phyloP scores from a whole-genome alignment of 108 stramenopile species.

The Cyclotella choctawhatcheeana region DNA sequence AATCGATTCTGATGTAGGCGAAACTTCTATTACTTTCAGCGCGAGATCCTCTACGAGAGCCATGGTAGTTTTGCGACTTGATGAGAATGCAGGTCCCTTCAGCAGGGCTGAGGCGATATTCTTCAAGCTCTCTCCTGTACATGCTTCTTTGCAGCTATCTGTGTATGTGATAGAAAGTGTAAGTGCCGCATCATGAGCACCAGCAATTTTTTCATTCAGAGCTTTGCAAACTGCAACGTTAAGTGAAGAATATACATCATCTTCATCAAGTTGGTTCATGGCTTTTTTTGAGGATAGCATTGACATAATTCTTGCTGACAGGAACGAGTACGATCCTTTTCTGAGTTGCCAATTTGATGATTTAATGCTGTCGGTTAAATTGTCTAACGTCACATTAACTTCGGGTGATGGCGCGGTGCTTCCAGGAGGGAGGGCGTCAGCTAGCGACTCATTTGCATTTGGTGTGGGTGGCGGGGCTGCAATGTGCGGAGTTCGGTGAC shows the following conservation, averaged over 20 bases:
- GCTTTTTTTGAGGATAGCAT: conserved; percentile 23
- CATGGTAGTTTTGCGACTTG: conserved; percentile 67
- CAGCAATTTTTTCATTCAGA: conserved; percentile 79
- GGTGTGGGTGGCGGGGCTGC: not conserved
- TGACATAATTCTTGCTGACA: conserved; percentile 43
- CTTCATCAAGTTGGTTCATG: conserved; percentile 40
- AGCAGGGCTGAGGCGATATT: conserved; percentile 56
- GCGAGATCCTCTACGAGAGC: conserved; percentile 55
- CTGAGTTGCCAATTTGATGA: conserved; percentile 79
- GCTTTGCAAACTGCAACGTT: conserved; percentile 52
- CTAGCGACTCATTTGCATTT: not conserved
- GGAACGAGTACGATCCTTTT: conserved; percentile 65
- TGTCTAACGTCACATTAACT: conserved; percentile 60
- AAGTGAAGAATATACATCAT: conserved; percentile 44
- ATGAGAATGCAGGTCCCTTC: conserved; percentile 77
- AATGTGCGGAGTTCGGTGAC: not conserved
- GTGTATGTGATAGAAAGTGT: conserved; percentile 58
- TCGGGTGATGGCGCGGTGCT: conserved; percentile 28
- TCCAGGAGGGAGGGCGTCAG: not conserved
- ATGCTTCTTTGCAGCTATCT: conserved; percentile 61
- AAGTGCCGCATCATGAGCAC: conserved; percentile 81
- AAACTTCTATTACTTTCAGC: conserved; percentile 83
- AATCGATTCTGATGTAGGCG: conserved; percentile 56
- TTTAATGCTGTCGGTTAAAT: conserved; percentile 47
- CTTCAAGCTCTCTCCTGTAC: conserved; percentile 50